Evolutionary conservation across 331 rosid species (phyloP), one percentile per base, ranked within the genome.

Genomic region (Telfairia occidentalis): DNA sequence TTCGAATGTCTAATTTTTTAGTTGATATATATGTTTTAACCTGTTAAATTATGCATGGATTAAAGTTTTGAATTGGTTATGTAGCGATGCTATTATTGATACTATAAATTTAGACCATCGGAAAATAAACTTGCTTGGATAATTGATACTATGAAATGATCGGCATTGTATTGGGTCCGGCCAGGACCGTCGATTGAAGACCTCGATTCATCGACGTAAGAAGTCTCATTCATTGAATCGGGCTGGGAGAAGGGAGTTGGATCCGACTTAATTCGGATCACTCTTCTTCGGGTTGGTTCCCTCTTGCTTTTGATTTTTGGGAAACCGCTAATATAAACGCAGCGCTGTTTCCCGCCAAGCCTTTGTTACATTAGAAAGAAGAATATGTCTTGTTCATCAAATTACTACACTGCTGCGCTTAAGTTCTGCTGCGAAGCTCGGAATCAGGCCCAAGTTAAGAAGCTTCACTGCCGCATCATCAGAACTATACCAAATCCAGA

Each of bases 401-500:
- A 85, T 82, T 75, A 82, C 71, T 90, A 81, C 84, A 75, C 86
- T 16, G 70, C 79, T 60, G 80, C 86, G 42, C 90, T 88, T 81
- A 89, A 87, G 52, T 78, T 80, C 1, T 87, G 83, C 78, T 75
- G 84, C 79, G 78, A 87, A 80, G 70, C 85, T 30, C 55, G 71
- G 37, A 79, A 81, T 78, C 74, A 65, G 9, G 49, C 79, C 43
- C 88, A 82, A 10, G 78, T 83, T 6, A 86, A 82, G 82, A 89
- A 77, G 82, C 86, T 92, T 73, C 97, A 92, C 15, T 86, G 84
- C 82, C 81, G 58, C 78, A 83, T 89, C 5, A 13, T 88, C 80
- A 84, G 82, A 74, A 63, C 85, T 82, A 9, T 88, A 9, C 49
- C 37, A 1, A 19, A 77, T 75, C 88, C 90, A 0, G 96, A 88